Base-by-base conservation (phyloP, 805 yeast species). In the Hanseniaspora hatyaiensis region DNA sequence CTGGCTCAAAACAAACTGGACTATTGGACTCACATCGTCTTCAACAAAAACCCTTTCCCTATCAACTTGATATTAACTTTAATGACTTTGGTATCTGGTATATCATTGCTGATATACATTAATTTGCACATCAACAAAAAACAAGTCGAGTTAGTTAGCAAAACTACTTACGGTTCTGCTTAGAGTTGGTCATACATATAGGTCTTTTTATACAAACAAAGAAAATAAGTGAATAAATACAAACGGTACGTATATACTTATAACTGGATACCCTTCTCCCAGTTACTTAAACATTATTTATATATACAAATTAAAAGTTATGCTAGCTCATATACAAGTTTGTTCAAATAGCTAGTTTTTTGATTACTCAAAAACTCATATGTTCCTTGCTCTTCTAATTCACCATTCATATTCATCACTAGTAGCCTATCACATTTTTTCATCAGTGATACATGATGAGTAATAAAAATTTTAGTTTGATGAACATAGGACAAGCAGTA, bases 31-130 rank as follows among this genome's bases (percentile, higher is more conserved):
- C 94, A 85, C 59, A 69, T 70, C 29, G 63, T 67, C 6, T 82
- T 83, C 60, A 52, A 74, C 43, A 75, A 75, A 74, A 78, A 88
- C 60, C 96, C 97, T 18, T 70, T 70, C 2, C 96, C 96, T 0
- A 73, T 85, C 20, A 88, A 88, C 60, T 36, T 66, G 0, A 50
- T 70, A 1, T 67, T 89, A 50, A 69, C 84, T 1, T 49, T 58
- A 0, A 55, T 73, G 29, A 84, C 94, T 2, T 60, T 71, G 1
- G 26, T 80, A 1, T 58, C 40, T 23, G 51, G 51, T 42, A 16
- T 23, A 15, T 42, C 44, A 19, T 29, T 49, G 15, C 15, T 49
- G 11, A 13, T 12, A 3, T 49, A 42, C 20, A 41, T 49, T 16
- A 42, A 49, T 4, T 15, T 31, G 5, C 29, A 49, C 6, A 19